phyloP scores from a whole-genome alignment of 2,329 filamentous ascomycete species.

The Xylariaceae sp. region DNA sequence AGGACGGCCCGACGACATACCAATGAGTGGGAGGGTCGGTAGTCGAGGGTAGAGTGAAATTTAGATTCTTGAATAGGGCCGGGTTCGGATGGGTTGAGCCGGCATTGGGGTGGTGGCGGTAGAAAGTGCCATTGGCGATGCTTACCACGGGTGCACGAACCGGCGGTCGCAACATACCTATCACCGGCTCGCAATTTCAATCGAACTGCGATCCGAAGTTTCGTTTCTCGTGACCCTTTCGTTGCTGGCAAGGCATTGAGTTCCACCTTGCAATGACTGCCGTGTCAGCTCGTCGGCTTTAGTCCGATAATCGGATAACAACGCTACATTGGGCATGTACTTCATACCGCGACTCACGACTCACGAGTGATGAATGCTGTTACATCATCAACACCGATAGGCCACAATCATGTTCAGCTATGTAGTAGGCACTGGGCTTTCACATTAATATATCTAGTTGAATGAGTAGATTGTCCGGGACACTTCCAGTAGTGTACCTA shows the following conservation, averaged over 20 bases:
- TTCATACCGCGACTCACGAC: no score
- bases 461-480: no score
- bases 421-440: no score
- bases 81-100: slow-evolving; percentile 55
- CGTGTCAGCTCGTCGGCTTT: no score
- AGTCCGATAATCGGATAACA: slow-evolving; percentile 17
- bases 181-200: slow-evolving; percentile 4
- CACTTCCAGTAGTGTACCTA: no score
- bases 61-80: slow-evolving; percentile 67
- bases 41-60: slow-evolving; percentile 63
- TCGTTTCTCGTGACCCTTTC: not conserved
- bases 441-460: no score
- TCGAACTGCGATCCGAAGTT: not conserved
- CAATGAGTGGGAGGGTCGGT: slow-evolving; percentile 58
- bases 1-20: slow-evolving; percentile 78
- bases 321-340: no score
- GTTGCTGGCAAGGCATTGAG: not conserved
- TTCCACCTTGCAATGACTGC: no score
- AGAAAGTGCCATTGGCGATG: slow-evolving; percentile 79
- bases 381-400: no score
- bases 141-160: slow-evolving; percentile 57
- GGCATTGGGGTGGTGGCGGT: slow-evolving; percentile 64
- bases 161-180: slow-evolving; percentile 35
- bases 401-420: no score
- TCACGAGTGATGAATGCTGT: no score